phyloP scores from a whole-genome alignment of 23 red algal species.

The Gracilariopsis chorda region DNA sequence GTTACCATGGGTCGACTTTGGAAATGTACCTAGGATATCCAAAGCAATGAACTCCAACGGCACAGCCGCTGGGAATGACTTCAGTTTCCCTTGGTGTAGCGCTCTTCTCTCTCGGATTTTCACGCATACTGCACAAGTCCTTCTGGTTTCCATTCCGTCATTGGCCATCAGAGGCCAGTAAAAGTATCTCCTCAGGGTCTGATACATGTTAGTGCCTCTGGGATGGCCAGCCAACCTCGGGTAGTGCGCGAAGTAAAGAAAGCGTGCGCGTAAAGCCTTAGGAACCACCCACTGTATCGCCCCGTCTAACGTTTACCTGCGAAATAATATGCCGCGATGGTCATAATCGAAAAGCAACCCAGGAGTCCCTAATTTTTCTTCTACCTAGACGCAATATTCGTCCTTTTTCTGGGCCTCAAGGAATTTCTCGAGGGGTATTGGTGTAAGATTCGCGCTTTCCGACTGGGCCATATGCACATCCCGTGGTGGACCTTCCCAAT shows the following conservation, averaged over 20 bases:
- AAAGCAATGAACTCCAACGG: slow-evolving; percentile 9
- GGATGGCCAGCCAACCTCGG: not conserved
- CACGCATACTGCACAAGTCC: not conserved
- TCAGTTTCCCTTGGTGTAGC: not conserved
- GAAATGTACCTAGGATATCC: slow-evolving; percentile 20
- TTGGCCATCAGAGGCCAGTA: slow-evolving; percentile 40
- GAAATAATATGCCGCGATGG: not conserved
- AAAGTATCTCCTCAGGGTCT: not conserved
- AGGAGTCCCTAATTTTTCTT: no score
- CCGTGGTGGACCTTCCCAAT: no score
- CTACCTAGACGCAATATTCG: no score
- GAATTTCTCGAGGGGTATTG: no score
- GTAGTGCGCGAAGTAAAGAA: slow-evolving; percentile 4
- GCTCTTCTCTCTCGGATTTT: not conserved
- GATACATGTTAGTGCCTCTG: slow-evolving; percentile 1
- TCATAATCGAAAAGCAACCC: not conserved
- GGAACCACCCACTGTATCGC: slow-evolving; percentile 16
- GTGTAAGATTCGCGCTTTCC: no score
- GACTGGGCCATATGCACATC: no score
- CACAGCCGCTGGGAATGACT: slow-evolving; percentile 7
- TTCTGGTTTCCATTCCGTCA: not conserved
- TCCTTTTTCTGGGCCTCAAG: no score
- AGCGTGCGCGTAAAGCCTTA: not conserved
- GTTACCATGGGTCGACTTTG: not conserved
- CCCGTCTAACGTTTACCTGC: not conserved